These are phyloP conservation scores for Fusarium agapanthi DNA, from an alignment of 2,329 filamentous ascomycete species.

Conservation along the genomic window DNA sequence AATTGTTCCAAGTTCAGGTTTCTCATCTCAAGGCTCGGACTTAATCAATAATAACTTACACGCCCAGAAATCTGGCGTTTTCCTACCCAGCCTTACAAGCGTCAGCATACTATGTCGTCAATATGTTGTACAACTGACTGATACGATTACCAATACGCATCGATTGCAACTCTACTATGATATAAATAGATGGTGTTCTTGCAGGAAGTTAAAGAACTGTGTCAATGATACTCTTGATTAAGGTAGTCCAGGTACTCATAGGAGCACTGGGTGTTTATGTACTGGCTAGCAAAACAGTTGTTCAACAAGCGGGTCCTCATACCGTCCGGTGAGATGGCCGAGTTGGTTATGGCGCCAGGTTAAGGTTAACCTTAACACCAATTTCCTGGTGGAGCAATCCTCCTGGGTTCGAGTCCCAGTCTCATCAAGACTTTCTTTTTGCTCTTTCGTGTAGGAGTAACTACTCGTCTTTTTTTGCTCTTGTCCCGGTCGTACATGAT, in stretches of 20 bases:
- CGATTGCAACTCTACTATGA: neutral
- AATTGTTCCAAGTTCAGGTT: neutral
- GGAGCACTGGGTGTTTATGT: neutral
- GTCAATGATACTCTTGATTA: neutral
- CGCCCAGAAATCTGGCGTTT: neutral
- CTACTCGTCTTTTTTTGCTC: neutral
- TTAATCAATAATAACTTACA: neutral
- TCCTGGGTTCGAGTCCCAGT: conserved; percentile 42
- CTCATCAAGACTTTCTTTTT: conserved; percentile 24
- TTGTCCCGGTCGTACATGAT: too few relatives aligned
- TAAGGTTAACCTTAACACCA: conserved; percentile 36
- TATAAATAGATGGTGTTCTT: neutral
- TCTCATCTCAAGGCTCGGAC: neutral
- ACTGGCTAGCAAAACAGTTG: rapidly evolving
- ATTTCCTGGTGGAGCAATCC: conserved; percentile 42
- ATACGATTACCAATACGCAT: neutral
- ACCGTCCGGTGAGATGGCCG: conserved; percentile 36
- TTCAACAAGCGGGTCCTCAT: conserved; percentile 1
- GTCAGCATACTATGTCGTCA: neutral
- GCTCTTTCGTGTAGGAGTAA: too few relatives aligned
- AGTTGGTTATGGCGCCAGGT: conserved; percentile 38
- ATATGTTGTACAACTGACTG: neutral
- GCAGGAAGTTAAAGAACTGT: neutral
- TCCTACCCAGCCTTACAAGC: neutral
- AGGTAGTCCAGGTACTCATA: too few relatives aligned